phyloP scores from a whole-genome alignment of 208 protist species.

The Leishmania guyanensis region DNA sequence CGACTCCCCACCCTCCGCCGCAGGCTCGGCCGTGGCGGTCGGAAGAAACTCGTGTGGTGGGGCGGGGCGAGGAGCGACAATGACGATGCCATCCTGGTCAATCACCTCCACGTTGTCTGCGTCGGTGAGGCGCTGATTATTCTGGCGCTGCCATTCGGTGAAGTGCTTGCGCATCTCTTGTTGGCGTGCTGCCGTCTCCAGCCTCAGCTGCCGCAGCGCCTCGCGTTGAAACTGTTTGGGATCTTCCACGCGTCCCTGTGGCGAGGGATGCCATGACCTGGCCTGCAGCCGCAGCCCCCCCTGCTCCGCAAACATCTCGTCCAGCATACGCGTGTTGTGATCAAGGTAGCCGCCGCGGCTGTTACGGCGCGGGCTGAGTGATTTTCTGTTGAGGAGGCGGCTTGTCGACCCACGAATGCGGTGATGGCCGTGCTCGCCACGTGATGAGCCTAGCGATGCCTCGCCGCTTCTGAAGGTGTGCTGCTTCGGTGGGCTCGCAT shows the following conservation, averaged over 20 bases:
- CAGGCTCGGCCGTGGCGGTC: background rate
- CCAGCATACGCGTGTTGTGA: slow-evolving; percentile 38
- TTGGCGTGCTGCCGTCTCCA: slow-evolving; percentile 32
- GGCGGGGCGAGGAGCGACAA: slow-evolving; percentile 40
- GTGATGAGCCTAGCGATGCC: background rate
- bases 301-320: slow-evolving; percentile 39
- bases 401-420: slow-evolving; percentile 14
- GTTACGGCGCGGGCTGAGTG: slow-evolving; percentile 14
- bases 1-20: background rate
- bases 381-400: background rate
- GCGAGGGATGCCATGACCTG: background rate
- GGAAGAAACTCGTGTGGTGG: slow-evolving; percentile 5
- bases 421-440: background rate
- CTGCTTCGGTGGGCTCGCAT: slow-evolving; percentile 36
- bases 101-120: slow-evolving; percentile 46
- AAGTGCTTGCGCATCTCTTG: slow-evolving; percentile 43
- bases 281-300: slow-evolving; percentile 6
- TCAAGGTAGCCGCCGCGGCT: slow-evolving; percentile 19
- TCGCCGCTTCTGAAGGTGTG: slow-evolving; percentile 10
- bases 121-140: slow-evolving; percentile 40
- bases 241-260: slow-evolving; percentile 26
- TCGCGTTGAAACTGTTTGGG: slow-evolving; percentile 21
- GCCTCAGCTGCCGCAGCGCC: slow-evolving; percentile 18
- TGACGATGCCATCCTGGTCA: slow-evolving; percentile 46
- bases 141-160: slow-evolving; percentile 44